Conservation (phyloP, 2,329 filamentous ascomycete genomes). For the Domatiomyces catenatus region DNA sequence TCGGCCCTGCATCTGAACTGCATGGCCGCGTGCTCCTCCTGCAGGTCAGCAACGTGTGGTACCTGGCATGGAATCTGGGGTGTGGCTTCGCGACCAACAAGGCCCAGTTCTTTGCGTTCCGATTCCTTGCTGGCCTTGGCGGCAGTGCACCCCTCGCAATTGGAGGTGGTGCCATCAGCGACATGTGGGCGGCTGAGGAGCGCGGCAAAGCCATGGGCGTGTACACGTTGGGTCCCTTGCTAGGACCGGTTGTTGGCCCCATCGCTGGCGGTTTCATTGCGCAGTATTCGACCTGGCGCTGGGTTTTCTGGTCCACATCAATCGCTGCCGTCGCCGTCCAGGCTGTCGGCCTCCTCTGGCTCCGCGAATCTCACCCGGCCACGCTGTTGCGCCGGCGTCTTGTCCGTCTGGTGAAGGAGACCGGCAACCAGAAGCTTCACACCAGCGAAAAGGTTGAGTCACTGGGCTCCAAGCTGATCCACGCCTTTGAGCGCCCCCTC, state of each 20-base stretch:
- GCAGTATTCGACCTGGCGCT: conserved; percentile 14
- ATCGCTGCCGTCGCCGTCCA: conserved; percentile 19
- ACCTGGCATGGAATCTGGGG: conserved; percentile 34
- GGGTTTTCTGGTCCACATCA: conserved; percentile 18
- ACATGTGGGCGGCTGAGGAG: conserved; percentile 22
- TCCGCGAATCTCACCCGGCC: conserved; percentile 1
- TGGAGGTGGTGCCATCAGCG: conserved; percentile 19
- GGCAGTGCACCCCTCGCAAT: conserved; percentile 25
- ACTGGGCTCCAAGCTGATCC: neutral
- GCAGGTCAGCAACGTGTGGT: conserved; percentile 30
- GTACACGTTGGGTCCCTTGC: conserved; percentile 20
- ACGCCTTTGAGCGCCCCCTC: conserved; percentile 3
- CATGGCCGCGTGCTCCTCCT: conserved; percentile 31
- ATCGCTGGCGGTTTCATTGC: conserved; percentile 16
- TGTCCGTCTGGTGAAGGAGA: neutral
- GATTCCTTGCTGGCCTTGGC: conserved; percentile 34
- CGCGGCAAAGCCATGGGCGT: conserved; percentile 19
- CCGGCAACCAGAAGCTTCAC: conserved; percentile 1
- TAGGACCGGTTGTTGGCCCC: conserved; percentile 20
- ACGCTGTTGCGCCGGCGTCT: neutral
- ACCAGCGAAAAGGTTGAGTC: neutral
- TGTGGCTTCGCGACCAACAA: conserved; percentile 34
- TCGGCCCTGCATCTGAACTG: conserved; percentile 29
- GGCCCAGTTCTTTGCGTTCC: conserved; percentile 30
- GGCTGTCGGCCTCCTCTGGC: conserved; percentile 16